phyloP scores from a whole-genome alignment of 257 asterid genomes.

The Nicotiana obtusifolia region DNA sequence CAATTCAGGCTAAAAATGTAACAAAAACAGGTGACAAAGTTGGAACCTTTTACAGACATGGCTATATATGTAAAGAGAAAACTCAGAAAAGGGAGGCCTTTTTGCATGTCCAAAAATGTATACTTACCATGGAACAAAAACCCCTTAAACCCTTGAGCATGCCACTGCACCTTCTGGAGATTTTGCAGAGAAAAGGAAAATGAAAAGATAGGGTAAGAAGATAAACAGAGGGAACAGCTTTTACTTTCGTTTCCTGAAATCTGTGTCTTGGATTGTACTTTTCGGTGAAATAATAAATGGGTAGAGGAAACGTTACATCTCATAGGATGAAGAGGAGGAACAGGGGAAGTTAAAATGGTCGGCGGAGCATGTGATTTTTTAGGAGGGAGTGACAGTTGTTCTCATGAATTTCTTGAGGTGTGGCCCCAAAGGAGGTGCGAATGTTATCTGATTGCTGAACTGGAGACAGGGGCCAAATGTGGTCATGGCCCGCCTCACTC shows the following conservation, averaged over 20 bases:
- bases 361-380: conserved; percentile 6
- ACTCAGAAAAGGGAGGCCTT: neutral
- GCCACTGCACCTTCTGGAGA: conserved; percentile 21
- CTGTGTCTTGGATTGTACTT: conserved; percentile 9
- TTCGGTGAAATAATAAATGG: neutral
- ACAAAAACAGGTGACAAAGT: too few species aligned
- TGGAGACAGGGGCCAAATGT: too few species aligned
- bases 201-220: conserved; percentile 35
- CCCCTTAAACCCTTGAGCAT: neutral
- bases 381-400: neutral
- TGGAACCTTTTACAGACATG: neutral
- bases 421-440: neutral
- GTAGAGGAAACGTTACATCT: neutral
- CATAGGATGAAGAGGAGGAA: conserved; percentile 15
- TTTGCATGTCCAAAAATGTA: neutral
- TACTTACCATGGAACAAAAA: too few species aligned
- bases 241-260: neutral
- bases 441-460: too few species aligned
- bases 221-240: neutral
- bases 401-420: neutral
- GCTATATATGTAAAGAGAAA: neutral
- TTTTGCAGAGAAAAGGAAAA: neutral
- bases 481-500: too few species aligned
- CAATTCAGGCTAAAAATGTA: neutral
- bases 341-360: conserved; percentile 19